Percentiles rank a stretch among this genome's conserved stretches.
Evolutionary conservation across 2,329 filamentous ascomycete species (phyloP).

Genomic region (Ophiostoma angusticollis): DNA sequence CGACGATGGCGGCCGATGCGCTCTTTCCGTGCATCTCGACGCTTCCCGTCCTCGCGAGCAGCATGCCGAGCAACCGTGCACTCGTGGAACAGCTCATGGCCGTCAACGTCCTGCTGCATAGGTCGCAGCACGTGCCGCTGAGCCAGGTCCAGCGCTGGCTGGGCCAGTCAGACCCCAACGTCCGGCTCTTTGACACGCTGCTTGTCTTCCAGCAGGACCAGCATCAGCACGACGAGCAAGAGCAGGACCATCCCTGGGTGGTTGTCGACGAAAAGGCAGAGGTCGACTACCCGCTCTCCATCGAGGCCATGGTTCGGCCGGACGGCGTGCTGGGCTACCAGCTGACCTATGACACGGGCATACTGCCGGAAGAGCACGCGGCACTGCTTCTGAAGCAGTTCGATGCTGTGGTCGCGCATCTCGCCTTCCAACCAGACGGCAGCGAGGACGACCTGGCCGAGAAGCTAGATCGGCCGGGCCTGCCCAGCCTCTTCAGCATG

Average conservation of each 20-base stretch:
- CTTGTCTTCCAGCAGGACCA: constrained; percentile 64
- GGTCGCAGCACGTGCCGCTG: constrained; percentile 60
- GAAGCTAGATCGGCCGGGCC: no score
- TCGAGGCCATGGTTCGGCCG: constrained; percentile 56
- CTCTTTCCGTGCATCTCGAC: constrained; percentile 77
- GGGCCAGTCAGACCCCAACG: constrained; percentile 43
- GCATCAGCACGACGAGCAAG: not conserved
- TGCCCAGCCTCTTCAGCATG: constrained; percentile 48
- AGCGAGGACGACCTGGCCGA: constrained; percentile 23
- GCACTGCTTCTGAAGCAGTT: constrained; percentile 56
- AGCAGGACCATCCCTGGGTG: constrained; percentile 36
- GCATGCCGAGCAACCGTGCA: constrained; percentile 38
- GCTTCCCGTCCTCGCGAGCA: constrained; percentile 54
- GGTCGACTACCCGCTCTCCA: constrained; percentile 66
- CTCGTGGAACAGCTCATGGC: constrained; percentile 52
- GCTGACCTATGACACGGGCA: constrained; percentile 50
- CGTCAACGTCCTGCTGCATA: constrained; percentile 50
- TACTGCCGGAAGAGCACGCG: constrained; percentile 59
- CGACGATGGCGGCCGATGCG: constrained; percentile 42
- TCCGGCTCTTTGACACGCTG: constrained; percentile 68
- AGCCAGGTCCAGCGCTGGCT: constrained; percentile 60
- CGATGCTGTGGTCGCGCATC: constrained; percentile 49
- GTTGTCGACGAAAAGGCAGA: constrained; percentile 52
- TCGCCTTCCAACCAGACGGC: constrained; percentile 37
- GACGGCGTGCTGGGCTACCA: constrained; percentile 42